A percentile compares a stretch with the other conserved stretches of the same genome.
These are phyloP conservation scores for Aspergillus versicolor DNA, from an alignment of 2,329 filamentous ascomycete species.

Conservation along the genomic window DNA sequence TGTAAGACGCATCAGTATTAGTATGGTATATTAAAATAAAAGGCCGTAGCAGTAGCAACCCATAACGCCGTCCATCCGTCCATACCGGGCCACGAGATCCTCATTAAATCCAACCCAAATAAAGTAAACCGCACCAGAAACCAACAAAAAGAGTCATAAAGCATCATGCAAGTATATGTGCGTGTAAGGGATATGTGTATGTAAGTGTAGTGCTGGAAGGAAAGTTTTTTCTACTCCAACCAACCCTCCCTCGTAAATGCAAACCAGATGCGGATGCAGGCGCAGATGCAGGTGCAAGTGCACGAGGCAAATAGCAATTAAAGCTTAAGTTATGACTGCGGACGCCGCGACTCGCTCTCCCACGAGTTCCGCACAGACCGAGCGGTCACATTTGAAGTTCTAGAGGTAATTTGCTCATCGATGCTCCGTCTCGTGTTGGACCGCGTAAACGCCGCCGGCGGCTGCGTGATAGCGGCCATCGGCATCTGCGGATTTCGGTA, in stretches of 20 bases:
- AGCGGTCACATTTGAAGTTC: neutral
- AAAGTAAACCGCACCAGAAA: neutral
- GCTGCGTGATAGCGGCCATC: slow-evolving; percentile 2
- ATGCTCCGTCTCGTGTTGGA: neutral
- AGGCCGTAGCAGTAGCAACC: neutral
- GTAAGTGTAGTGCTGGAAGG: neutral
- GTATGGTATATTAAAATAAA: neutral
- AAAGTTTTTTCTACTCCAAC: neutral
- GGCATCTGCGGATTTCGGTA: neutral
- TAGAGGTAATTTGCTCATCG: slow-evolving; percentile 6
- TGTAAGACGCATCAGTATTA: neutral
- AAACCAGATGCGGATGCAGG: neutral
- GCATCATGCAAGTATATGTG: neutral
- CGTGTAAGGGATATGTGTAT: neutral
- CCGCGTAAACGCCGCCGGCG: slow-evolving; percentile 1
- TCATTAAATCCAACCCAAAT: neutral
- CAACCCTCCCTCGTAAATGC: neutral
- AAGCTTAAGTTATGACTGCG: neutral
- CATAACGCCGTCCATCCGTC: neutral
- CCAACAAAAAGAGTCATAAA: neutral
- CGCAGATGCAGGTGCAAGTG: neutral
- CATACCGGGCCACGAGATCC: neutral
- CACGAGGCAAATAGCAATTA: neutral
- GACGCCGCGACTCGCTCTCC: neutral
- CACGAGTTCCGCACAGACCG: slow-evolving; percentile 2